phyloP scores from a whole-genome alignment of 495 filamentous ascomycete genomes.

The Durotheca rogersii region DNA sequence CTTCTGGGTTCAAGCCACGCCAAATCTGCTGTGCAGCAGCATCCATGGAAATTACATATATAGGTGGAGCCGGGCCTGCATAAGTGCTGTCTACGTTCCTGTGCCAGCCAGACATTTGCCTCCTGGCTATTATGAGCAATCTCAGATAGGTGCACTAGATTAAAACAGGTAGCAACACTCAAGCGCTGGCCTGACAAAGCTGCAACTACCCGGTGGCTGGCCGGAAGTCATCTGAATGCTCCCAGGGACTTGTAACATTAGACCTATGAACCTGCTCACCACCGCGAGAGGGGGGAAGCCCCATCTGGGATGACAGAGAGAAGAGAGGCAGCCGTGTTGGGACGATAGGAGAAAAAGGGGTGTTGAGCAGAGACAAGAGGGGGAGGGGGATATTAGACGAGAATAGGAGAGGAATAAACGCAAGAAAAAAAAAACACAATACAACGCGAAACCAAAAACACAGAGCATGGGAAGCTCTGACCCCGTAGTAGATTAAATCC shows the following conservation, averaged over 20 bases:
- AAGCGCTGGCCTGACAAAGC: no score
- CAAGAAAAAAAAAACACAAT: background rate
- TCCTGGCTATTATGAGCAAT: background rate
- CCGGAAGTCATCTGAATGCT: no score
- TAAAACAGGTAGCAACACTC: background rate
- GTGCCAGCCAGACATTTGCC: background rate
- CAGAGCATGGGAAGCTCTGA: background rate
- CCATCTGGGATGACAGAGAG: no score
- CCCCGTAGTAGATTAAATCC: conserved; percentile 26
- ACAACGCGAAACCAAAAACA: no score
- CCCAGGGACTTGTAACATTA: no score
- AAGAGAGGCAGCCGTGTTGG: no score
- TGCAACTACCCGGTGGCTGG: background rate
- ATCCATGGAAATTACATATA: no score
- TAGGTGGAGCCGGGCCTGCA: background rate
- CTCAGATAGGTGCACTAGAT: background rate
- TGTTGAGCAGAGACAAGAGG: background rate
- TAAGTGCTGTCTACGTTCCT: background rate
- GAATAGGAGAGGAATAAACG: background rate
- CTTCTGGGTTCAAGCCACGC: no score
- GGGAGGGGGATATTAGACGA: background rate
- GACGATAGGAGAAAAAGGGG: background rate
- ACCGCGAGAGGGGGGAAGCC: no score
- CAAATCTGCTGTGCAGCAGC: background rate
- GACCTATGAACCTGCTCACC: no score